phyloP scores from a whole-genome alignment of 306 rosid genomes.

The Vachellia collinsii region DNA sequence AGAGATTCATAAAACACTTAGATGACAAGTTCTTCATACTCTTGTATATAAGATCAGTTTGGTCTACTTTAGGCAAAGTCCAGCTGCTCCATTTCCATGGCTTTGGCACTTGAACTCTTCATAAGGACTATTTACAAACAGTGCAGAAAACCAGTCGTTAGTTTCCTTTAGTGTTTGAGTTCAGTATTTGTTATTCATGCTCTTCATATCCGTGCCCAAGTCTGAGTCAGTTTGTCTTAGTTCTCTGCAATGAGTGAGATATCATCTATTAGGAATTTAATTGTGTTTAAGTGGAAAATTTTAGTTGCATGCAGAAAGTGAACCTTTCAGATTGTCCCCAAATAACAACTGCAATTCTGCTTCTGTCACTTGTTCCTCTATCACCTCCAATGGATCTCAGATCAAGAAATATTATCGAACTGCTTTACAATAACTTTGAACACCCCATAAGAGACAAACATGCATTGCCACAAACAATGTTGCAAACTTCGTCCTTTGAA shows the following conservation, averaged over 20 bases:
- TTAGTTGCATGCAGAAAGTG: constrained; percentile 65
- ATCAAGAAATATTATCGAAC: constrained; percentile 45
- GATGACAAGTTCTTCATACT: constrained; percentile 6
- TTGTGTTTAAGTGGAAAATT: constrained; percentile 37
- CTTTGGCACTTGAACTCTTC: constrained; percentile 32
- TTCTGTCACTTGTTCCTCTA: constrained; percentile 66
- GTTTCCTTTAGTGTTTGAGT: constrained; percentile 36
- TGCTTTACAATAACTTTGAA: constrained; percentile 44
- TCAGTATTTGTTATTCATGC: constrained; percentile 29
- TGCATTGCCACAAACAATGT: constrained; percentile 35
- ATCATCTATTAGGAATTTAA: constrained; percentile 23
- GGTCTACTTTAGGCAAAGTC: not conserved
- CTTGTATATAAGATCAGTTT: not conserved
- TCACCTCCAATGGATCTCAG: constrained; percentile 46
- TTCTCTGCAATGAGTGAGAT: constrained; percentile 20
- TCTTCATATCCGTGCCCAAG: constrained; percentile 23
- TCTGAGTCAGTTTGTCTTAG: constrained; percentile 25
- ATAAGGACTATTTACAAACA: constrained; percentile 9
- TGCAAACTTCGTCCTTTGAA: constrained; percentile 53
- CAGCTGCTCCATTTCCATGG: constrained; percentile 30
- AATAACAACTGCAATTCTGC: constrained; percentile 60
- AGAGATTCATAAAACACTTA: constrained; percentile 31
- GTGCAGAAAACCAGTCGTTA: not conserved
- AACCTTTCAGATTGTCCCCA: constrained; percentile 78
- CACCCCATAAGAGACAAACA: constrained; percentile 36